Base-by-base conservation (phyloP, 441 rosid species). In the Euphorbia corollata region DNA sequence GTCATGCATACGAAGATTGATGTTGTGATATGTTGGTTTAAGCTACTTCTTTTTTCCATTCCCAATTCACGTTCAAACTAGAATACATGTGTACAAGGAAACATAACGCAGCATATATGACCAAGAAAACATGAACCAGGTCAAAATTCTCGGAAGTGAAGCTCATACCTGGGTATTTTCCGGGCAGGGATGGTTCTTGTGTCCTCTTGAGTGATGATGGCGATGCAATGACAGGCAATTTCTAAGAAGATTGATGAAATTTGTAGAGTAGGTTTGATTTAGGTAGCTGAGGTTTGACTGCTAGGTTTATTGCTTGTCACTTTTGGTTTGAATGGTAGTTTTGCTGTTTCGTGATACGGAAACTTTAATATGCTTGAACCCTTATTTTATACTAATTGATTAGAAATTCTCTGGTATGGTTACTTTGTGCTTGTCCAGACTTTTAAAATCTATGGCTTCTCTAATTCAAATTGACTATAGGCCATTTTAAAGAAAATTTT, bases 311-410 rank as follows among this genome's bases (percentile, higher is more conserved):
- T 60, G 64, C 24, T 18, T 60, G 20, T 57, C 24, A 12, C 8
- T 11, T 10, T 55, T 55, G 15, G 32, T 3, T 59, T 59, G 64
- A 60, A 36, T 60, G 64, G 48, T 60, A 60, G 64, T 60, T 60
- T 60, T 34, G n/a, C 64, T 58, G 4, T n/a, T 1, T 58, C 10
- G n/a, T 51, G 11, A n/a, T 6, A 51, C 56, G n/a, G 8, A n/a
- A 18, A 51, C 23, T 51, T 20, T n/a, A 7, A n/a, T 51, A 16
- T 41, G 3, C 47, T 41, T 41, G 47, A 2, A 11, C 3, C 47
- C 47, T 2, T 48, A 3, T 13, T n/a, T 48, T 15, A 38, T 45
- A 45, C 38, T 10, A 4, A 41, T 8, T 41, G 53, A 48, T 16
- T 48, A 48, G 7, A 6, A 19, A 16, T 48, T 16, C 6, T 41